phyloP scores from a whole-genome alignment of 495 filamentous ascomycete genomes.

The Penicillium odoratum region DNA sequence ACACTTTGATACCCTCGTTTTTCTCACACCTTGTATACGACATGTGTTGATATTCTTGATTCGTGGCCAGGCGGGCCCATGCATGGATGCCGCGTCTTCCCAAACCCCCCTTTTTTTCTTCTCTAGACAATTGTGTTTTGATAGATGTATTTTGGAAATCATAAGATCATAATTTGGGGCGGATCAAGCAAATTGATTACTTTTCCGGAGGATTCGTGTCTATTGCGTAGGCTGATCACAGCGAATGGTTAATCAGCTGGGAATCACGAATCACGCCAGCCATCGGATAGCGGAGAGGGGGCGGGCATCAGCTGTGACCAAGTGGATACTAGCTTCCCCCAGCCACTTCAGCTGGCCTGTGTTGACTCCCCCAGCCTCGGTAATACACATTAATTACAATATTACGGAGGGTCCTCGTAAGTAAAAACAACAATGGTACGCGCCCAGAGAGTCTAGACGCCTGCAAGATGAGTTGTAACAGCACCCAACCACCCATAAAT shows the following conservation, averaged over 20 bases:
- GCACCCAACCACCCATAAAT: constrained; percentile 5
- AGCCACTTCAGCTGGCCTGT: constrained; percentile 16
- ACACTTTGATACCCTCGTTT: constrained; percentile 26
- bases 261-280: not conserved
- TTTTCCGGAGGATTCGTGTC: not conserved
- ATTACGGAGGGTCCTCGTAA: not conserved
- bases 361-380: constrained; percentile 17
- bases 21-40: constrained; percentile 15
- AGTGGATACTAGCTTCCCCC: constrained; percentile 8
- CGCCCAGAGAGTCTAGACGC: constrained; percentile 19
- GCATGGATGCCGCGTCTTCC: constrained; percentile 15
- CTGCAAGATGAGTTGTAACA: constrained; percentile 15
- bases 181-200: not conserved
- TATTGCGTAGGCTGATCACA: not conserved
- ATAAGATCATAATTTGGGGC: not conserved
- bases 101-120: constrained; percentile 10
- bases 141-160: constrained; percentile 10
- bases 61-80: constrained; percentile 9
- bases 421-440: not conserved
- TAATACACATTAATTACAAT: constrained; percentile 6
- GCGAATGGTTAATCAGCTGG: not conserved
- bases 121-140: constrained; percentile 1
- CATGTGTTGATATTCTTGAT: constrained; percentile 6
- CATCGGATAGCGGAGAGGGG: constrained; percentile 4
- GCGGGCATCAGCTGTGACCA: not conserved